phyloP scores from a whole-genome alignment of 495 filamentous ascomycete genomes.

The Apiosordaria backusii region DNA sequence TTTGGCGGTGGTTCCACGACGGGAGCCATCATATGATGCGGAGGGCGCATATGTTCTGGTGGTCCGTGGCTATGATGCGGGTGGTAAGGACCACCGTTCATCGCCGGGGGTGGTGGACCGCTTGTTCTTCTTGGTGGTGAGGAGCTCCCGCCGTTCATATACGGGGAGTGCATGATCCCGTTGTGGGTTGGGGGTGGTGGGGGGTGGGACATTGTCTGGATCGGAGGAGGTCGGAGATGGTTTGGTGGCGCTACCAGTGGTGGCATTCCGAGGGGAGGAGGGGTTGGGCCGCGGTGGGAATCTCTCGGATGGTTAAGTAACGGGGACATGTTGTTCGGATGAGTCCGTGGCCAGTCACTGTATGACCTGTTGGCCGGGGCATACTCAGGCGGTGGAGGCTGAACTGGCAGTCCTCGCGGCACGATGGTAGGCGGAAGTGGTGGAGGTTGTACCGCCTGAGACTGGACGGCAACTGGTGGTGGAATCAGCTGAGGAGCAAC shows the following conservation, averaged over 20 bases:
- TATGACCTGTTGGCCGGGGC: constrained; percentile 21
- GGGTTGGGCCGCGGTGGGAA: constrained; percentile 7
- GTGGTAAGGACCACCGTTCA: constrained; percentile 27
- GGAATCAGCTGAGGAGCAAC: constrained; percentile 36
- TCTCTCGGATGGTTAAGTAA: constrained; percentile 25
- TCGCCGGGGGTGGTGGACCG: constrained; percentile 28
- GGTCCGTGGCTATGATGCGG: constrained; percentile 25
- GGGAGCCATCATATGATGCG: constrained; percentile 34
- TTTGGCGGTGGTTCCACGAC: constrained; percentile 32
- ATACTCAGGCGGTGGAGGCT: constrained; percentile 22
- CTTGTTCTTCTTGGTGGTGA: constrained; percentile 36
- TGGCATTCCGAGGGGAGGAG: constrained; percentile 32
- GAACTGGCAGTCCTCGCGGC: constrained; percentile 30
- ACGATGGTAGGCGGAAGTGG: constrained; percentile 28
- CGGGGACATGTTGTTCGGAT: constrained; percentile 34
- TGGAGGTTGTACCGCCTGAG: constrained; percentile 24
- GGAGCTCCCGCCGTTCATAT: constrained; percentile 39
- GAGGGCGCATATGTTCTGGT: constrained; percentile 27
- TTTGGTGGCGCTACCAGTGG: constrained; percentile 39
- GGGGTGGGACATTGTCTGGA: constrained; percentile 31
- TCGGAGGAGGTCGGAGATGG: constrained; percentile 41
- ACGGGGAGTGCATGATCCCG: constrained; percentile 39
- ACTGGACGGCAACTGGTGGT: constrained; percentile 35
- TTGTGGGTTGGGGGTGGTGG: constrained; percentile 38
- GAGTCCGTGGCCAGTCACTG: constrained; percentile 39